Evolutionary conservation across 306 rosid species (phyloP).

Genomic region (Glycyrrhiza uralensis): DNA sequence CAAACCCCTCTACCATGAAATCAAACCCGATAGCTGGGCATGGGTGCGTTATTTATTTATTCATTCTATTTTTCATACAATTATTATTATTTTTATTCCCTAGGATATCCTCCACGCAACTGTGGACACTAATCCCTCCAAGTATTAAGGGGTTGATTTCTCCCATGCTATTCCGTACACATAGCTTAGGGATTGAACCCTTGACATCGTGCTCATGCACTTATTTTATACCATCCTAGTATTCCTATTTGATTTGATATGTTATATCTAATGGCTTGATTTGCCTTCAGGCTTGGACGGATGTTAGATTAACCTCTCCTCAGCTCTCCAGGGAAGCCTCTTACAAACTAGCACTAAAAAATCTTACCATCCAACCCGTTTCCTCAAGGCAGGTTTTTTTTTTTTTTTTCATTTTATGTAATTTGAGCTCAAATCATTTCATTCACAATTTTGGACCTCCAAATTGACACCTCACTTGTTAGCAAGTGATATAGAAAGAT

Average conservation of each 20-base stretch:
- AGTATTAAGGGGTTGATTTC: too few relatives aligned
- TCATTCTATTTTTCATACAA: background rate
- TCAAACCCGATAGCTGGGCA: slow-evolving; percentile 61
- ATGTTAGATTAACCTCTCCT: slow-evolving; percentile 83
- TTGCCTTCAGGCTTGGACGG: slow-evolving; percentile 72
- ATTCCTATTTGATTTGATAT: background rate
- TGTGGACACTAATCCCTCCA: too few relatives aligned
- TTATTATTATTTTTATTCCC: too few relatives aligned
- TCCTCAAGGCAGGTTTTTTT: slow-evolving; percentile 57
- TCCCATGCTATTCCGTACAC: too few relatives aligned
- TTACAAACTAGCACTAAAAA: slow-evolving; percentile 64
- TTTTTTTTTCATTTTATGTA: background rate
- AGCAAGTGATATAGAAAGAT: background rate
- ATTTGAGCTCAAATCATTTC: background rate
- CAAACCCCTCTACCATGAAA: slow-evolving; percentile 52
- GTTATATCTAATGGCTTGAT: background rate
- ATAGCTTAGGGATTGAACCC: too few relatives aligned
- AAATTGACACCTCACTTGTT: background rate
- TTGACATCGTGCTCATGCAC: too few relatives aligned
- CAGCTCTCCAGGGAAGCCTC: slow-evolving; percentile 76
- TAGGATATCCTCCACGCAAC: too few relatives aligned
- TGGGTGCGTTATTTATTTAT: slow-evolving; percentile 51
- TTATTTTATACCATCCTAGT: background rate
- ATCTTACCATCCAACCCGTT: slow-evolving; percentile 46
- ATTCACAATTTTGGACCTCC: background rate